Base-by-base conservation (phyloP, 2,329 filamentous ascomycete species). In the Fusarium luffae region DNA sequence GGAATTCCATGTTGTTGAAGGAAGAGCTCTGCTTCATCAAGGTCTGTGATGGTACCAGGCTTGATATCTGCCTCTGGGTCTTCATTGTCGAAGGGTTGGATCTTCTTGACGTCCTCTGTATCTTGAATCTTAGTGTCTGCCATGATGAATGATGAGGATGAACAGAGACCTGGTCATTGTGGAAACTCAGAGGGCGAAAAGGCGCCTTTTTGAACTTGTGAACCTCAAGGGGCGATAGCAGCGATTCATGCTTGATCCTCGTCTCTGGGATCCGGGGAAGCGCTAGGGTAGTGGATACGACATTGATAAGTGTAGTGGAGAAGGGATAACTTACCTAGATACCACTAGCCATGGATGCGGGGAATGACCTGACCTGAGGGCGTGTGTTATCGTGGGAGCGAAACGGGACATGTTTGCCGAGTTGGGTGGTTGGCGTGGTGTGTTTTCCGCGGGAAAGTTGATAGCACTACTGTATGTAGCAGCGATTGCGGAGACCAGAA, bases 11-110 rank as follows among this genome's bases (percentile, higher is more conserved):
- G 73, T 30, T 75, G 59, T n/a, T 74, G 66, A 18, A 75, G 73
- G 14, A 75, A 75, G 12, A 75, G 16, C 13, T 75, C 73, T 42
- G 73, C 73, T 32, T 75, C 73, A n/a, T 75, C 73, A 9, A 75
- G 73, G n/a, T 75, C 68, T 21, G 70, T 59, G 21, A 75, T 44
- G 12, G 37, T 68, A 54, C 73, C 73, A 30, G 41, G 44, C 25
- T 75, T 75, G 44, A 75, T 58, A 40, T 75, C 73, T n/a, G 73
- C 73, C 28, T 75, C 73, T 13, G 66, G 46, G 19, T 74, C 72
- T 23, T 75, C 65, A 25, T 54, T 58, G 5, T 68, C 73, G 30
- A 69, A 41, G 23, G 71, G 57, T 14, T 54, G 54, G 8, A 44
- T 46, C 48, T 75, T 75, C 66, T 75, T 75, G 11, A 75, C 67